Evolutionary conservation across 129 eudicot genomes (phyloP).

Genomic region (Sambucus nigra): DNA sequence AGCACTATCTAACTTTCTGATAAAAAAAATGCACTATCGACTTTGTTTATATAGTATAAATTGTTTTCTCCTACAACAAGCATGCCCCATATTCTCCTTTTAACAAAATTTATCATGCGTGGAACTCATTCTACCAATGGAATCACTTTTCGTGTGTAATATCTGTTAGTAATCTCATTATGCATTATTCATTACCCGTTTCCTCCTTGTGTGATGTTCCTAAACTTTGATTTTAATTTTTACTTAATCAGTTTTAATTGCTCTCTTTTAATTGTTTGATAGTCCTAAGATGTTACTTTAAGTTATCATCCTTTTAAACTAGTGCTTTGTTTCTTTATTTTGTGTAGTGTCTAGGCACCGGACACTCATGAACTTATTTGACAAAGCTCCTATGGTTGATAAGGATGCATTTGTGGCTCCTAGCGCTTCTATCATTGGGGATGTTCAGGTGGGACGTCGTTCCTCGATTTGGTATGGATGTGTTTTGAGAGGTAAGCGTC

Average conservation of each 20-base stretch:
- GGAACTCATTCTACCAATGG: background rate
- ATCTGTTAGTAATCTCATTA: too few relatives aligned
- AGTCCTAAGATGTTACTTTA: too few relatives aligned
- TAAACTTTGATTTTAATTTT: background rate
- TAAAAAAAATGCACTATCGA: slow-evolving; percentile 7
- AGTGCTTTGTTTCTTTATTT: background rate
- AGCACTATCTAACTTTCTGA: slow-evolving; percentile 5
- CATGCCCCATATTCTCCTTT: background rate
- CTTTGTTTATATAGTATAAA: background rate
- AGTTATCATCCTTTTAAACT: background rate
- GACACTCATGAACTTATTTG: slow-evolving; percentile 72
- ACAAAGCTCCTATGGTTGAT: slow-evolving; percentile 70
- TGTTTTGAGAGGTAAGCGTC: slow-evolving; percentile 75
- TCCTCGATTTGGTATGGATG: slow-evolving; percentile 98
- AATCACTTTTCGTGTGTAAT: background rate
- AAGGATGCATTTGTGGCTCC: slow-evolving; percentile 93
- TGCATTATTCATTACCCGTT: background rate
- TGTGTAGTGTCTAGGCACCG: slow-evolving; percentile 79
- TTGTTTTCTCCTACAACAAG: background rate
- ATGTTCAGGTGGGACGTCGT: slow-evolving; percentile 69
- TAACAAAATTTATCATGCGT: background rate
- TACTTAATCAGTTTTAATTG: background rate
- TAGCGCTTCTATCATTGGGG: slow-evolving; percentile 84
- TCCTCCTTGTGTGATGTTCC: background rate
- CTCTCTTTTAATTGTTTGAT: too few relatives aligned